Conservation (phyloP, 257 asterid species). For the Ilex aquifolium region DNA sequence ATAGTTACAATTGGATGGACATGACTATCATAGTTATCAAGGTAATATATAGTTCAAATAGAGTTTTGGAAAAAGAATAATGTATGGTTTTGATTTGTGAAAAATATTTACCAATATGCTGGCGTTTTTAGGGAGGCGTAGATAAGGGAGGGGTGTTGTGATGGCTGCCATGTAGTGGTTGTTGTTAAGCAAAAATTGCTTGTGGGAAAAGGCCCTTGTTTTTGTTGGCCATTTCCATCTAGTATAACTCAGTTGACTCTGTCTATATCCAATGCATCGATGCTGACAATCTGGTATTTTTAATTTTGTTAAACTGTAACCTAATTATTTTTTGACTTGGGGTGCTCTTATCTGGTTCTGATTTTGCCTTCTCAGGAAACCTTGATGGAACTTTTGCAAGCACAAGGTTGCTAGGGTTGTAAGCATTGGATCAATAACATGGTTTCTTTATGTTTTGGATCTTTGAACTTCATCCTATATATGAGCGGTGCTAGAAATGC, state of each 20-base stretch:
- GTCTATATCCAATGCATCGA: no score
- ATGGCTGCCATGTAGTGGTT: neutral
- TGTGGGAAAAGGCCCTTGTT: neutral
- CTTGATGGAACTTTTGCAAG: neutral
- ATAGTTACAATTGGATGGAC: conserved; percentile 1
- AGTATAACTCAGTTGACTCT: no score
- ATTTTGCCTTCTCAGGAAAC: neutral
- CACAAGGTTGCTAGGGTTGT: neutral
- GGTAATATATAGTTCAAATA: conserved; percentile 5
- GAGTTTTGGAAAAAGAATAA: neutral
- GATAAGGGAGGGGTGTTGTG: neutral
- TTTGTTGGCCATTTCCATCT: neutral
- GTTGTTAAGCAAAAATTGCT: neutral
- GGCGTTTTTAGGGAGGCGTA: neutral
- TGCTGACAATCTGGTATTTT: neutral
- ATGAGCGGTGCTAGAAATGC: neutral
- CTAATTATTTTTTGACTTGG: neutral
- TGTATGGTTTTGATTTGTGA: conserved; percentile 3
- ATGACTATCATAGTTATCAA: conserved; percentile 13
- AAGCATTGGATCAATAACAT: neutral
- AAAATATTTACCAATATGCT: neutral
- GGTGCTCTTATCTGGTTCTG: neutral
- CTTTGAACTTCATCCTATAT: neutral
- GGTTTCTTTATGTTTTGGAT: neutral
- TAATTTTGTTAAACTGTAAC: neutral